Percentiles rank a stretch among this genome's conserved stretches.
phyloP scores from a whole-genome alignment of 1,284 basidiomycete genomes.

The Ceratobasidium sp. region DNA sequence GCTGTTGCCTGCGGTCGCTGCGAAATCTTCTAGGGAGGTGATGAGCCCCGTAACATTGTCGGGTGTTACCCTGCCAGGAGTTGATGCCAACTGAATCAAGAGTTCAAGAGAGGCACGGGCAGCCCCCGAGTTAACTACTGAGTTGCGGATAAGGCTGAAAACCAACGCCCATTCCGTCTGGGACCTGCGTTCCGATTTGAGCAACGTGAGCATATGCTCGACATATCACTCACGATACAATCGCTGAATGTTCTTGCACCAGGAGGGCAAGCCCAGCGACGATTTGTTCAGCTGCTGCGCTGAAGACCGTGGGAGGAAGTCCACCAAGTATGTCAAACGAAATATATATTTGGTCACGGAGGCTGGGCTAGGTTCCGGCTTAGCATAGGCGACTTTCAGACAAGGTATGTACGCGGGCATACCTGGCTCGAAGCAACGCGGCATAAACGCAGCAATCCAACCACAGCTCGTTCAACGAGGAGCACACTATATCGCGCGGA shows the following conservation, averaged over 20 bases:
- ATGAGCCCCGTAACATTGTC: slow-evolving; percentile 88
- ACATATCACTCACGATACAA: slow-evolving; percentile 64
- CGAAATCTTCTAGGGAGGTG: slow-evolving; percentile 87
- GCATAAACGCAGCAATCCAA: slow-evolving; percentile 84
- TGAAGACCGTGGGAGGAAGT: slow-evolving; percentile 78
- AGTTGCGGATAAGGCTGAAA: slow-evolving; percentile 87
- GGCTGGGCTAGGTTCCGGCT: slow-evolving; percentile 59
- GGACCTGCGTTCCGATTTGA: slow-evolving; percentile 58
- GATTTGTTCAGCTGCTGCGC: slow-evolving; percentile 88
- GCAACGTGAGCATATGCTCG: neutral
- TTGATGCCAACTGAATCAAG: slow-evolving; percentile 65
- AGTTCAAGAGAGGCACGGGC: slow-evolving; percentile 84
- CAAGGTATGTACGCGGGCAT: slow-evolving; percentile 44
- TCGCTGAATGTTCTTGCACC: slow-evolving; percentile 73
- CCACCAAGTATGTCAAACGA: slow-evolving; percentile 89
- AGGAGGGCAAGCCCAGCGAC: slow-evolving; percentile 84
- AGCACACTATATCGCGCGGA: slow-evolving; percentile 86
- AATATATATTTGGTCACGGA: slow-evolving; percentile 92
- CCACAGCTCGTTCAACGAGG: slow-evolving; percentile 94
- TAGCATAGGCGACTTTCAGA: slow-evolving; percentile 37
- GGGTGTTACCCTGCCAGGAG: slow-evolving; percentile 67
- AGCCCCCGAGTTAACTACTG: slow-evolving; percentile 87
- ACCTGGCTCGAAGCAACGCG: slow-evolving; percentile 80
- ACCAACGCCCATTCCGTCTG: slow-evolving; percentile 96
- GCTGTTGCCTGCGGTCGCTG: slow-evolving; percentile 69